Conservation (phyloP, 176 grass and related monocot genomes). For the Phyllostachys edulis region DNA sequence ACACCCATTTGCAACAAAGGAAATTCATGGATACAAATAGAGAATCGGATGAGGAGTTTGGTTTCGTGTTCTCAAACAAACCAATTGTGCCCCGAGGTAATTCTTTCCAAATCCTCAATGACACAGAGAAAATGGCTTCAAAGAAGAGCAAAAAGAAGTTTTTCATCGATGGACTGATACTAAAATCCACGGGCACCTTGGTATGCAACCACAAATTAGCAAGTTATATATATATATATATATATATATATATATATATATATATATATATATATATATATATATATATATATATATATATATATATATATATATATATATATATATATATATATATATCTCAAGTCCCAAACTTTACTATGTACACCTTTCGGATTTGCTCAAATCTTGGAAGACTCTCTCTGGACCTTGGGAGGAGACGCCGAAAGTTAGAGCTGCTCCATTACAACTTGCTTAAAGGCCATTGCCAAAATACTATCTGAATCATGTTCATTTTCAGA, state of each 20-base stretch:
- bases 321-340: too few species aligned
- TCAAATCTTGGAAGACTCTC: slow-evolving; percentile 49
- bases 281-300: too few species aligned
- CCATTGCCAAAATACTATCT: slow-evolving; percentile 64
- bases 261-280: too few species aligned
- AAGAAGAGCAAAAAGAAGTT: slow-evolving; percentile 60
- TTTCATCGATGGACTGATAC: slow-evolving; percentile 66
- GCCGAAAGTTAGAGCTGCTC: slow-evolving; percentile 56
- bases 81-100: slow-evolving; percentile 16
- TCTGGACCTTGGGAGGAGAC: slow-evolving; percentile 54
- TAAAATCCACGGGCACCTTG: slow-evolving; percentile 50
- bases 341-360: neutral
- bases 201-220: slow-evolving; percentile 19
- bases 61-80: slow-evolving; percentile 39
- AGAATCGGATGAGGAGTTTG: slow-evolving; percentile 72
- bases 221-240: neutral
- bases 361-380: slow-evolving; percentile 54
- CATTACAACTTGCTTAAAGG: slow-evolving; percentile 79
- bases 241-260: too few species aligned
- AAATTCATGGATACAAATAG: slow-evolving; percentile 61
- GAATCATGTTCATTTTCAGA: slow-evolving; percentile 32
- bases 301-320: too few species aligned
- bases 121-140: slow-evolving; percentile 71
- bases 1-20: too few species aligned
- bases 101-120: slow-evolving; percentile 42